Evolutionary conservation across 495 filamentous ascomycete genomes (phyloP).

Genomic region (Saxophila tyrrhenica): DNA sequence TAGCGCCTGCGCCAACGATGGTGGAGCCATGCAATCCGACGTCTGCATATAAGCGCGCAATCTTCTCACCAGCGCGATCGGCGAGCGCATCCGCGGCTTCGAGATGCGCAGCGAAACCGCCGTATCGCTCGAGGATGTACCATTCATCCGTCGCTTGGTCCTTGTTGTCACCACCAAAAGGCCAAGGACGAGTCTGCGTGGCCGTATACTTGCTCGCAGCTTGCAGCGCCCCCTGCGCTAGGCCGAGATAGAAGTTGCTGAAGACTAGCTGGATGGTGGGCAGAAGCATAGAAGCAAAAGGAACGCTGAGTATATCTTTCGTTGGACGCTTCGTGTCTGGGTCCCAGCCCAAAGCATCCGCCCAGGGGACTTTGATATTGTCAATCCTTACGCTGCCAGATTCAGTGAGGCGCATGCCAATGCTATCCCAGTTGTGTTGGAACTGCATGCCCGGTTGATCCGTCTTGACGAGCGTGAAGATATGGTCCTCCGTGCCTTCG

Average conservation of each 20-base stretch:
- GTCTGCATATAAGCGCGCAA: constrained; percentile 35
- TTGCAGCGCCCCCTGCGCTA: constrained; percentile 42
- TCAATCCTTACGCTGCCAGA: constrained; percentile 47
- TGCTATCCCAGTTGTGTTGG: constrained; percentile 48
- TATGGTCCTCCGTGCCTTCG: constrained; percentile 43
- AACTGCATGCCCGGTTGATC: constrained; percentile 39
- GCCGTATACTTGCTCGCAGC: constrained; percentile 41
- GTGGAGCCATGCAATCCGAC: neutral
- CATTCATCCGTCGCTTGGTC: constrained; percentile 44
- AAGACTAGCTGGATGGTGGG: constrained; percentile 54
- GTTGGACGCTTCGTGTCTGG: constrained; percentile 33
- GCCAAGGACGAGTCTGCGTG: constrained; percentile 44
- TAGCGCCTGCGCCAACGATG: neutral
- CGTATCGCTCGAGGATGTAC: constrained; percentile 50
- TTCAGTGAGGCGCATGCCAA: constrained; percentile 50
- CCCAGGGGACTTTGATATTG: constrained; percentile 43
- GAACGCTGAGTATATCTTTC: constrained; percentile 35
- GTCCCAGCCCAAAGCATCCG: constrained; percentile 49
- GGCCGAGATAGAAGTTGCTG: constrained; percentile 51
- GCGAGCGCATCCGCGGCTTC: constrained; percentile 44
- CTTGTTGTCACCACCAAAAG: constrained; percentile 46
- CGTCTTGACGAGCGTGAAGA: constrained; percentile 46
- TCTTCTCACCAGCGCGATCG: constrained; percentile 38
- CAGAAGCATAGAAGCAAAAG: constrained; percentile 41
- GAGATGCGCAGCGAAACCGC: constrained; percentile 48